Conservation (phyloP, 139 green algal genomes). For the Edaphochlamys debaryana region DNA sequence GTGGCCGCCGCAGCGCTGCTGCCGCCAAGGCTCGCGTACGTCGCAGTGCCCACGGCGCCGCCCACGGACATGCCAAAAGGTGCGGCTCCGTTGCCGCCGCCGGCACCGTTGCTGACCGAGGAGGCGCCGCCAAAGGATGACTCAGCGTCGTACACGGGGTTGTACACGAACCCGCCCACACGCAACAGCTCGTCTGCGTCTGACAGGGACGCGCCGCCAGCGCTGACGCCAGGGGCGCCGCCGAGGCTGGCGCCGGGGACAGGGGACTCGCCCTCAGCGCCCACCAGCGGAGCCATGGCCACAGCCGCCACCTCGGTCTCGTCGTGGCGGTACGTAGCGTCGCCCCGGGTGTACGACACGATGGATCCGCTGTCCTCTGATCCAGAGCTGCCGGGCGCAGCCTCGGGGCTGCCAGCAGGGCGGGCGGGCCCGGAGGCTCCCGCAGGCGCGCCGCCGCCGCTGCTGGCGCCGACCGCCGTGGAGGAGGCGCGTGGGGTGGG, state of each 20-base stretch:
- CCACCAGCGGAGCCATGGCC: neutral
- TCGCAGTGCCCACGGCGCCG: neutral
- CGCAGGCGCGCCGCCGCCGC: too few species aligned
- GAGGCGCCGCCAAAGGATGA: neutral
- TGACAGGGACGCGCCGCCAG: neutral
- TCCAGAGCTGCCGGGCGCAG: neutral
- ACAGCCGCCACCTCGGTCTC: neutral
- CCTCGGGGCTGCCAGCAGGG: neutral
- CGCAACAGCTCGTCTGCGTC: neutral
- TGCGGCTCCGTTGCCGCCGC: too few species aligned
- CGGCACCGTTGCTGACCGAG: too few species aligned
- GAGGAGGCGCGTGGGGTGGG: too few species aligned
- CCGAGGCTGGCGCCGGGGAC: neutral
- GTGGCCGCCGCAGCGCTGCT: neutral
- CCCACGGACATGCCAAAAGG: neutral
- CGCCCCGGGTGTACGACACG: neutral
- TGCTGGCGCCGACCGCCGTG: too few species aligned
- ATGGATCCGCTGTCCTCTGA: neutral
- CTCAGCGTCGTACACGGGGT: slow-evolving; percentile 20
- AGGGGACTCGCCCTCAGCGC: neutral
- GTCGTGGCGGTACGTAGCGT: neutral
- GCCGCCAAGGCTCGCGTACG: neutral
- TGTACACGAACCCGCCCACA: neutral
- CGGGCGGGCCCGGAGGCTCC: neutral
- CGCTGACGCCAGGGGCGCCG: neutral